Percentiles rank a stretch among this genome's conserved stretches.
Evolutionary conservation across 2,329 filamentous ascomycete species (phyloP).

Genomic region (Botrytis sinoallii): DNA sequence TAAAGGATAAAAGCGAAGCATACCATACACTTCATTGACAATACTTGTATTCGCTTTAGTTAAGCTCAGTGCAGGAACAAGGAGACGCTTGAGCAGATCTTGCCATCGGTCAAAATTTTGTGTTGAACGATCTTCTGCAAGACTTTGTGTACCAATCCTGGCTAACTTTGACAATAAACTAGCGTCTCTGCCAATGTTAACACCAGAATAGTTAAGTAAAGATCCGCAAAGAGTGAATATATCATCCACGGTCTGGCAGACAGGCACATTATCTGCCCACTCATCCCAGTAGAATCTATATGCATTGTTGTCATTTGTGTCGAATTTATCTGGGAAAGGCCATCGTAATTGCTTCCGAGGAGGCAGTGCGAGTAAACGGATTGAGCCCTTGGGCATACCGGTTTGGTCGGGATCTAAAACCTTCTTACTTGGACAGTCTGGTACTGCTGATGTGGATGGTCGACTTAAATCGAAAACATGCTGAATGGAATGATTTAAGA

Average conservation of each 20-base stretch:
- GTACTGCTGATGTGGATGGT: conserved; percentile 42
- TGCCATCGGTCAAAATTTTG: conserved; percentile 77
- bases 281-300: conserved; percentile 98
- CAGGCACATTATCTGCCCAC: conserved; percentile 88
- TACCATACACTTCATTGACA: conserved; percentile 81
- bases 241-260: conserved; percentile 88
- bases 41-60: conserved; percentile 80
- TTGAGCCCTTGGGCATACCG: conserved; percentile 64
- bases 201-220: conserved; percentile 79
- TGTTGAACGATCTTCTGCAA: conserved; percentile 66
- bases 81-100: conserved; percentile 74
- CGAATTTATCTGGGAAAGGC: conserved; percentile 76
- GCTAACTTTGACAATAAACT: conserved; percentile 75
- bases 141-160: conserved; percentile 76
- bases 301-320: conserved; percentile 68
- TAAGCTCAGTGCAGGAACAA: conserved; percentile 86
- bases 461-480: conserved; percentile 59
- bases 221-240: conserved; percentile 83
- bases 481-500: conserved; percentile 76
- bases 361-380: conserved; percentile 58
- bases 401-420: conserved; percentile 60
- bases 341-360: conserved; percentile 72
- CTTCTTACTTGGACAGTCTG: conserved; percentile 46
- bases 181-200: conserved; percentile 84
- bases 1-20: conserved; percentile 76